A percentile compares a stretch with the other conserved stretches of the same genome.
Evolutionary conservation across 2,329 filamentous ascomycete genomes (phyloP).

Genomic region (Pseudonectria buxi): DNA sequence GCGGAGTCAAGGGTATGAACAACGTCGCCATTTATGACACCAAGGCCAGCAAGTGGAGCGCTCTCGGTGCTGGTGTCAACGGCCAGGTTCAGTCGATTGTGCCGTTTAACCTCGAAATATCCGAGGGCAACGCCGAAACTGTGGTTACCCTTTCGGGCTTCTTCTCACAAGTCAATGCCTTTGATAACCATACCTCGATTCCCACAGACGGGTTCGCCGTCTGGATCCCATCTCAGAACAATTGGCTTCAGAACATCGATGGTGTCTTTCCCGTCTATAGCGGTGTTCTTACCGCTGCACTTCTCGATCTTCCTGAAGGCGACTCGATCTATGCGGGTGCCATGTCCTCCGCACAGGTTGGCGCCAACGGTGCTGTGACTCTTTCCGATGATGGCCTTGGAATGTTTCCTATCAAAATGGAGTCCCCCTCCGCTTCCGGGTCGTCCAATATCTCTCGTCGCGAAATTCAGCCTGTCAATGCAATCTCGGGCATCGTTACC

Average conservation of each 20-base stretch:
- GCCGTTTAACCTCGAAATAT: slow-evolving; percentile 72
- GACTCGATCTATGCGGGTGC: slow-evolving; percentile 76
- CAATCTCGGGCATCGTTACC: slow-evolving; percentile 63
- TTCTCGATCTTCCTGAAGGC: slow-evolving; percentile 57
- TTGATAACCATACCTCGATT: slow-evolving; percentile 54
- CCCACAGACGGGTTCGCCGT: slow-evolving; percentile 72
- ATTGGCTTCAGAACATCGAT: slow-evolving; percentile 81
- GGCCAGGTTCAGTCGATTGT: slow-evolving; percentile 71
- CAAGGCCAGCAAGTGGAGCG: slow-evolving; percentile 60
- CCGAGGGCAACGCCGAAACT: slow-evolving; percentile 57
- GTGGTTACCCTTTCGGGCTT: slow-evolving; percentile 74
- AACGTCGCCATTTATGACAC: slow-evolving; percentile 73
- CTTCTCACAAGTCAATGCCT: slow-evolving; percentile 67
- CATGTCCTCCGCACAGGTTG: slow-evolving; percentile 66
- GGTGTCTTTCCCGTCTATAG: slow-evolving; percentile 57
- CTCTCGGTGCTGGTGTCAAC: slow-evolving; percentile 80
- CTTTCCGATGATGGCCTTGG: slow-evolving; percentile 50
- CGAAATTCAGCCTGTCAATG: slow-evolving; percentile 31
- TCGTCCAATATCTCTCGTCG: slow-evolving; percentile 40
- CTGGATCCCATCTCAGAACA: slow-evolving; percentile 79
- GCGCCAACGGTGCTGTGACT: slow-evolving; percentile 64
- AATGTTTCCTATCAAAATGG: slow-evolving; percentile 51
- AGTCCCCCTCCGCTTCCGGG: slow-evolving; percentile 23
- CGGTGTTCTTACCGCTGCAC: slow-evolving; percentile 64
- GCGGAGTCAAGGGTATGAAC: slow-evolving; percentile 56